Evolutionary conservation across 805 yeast species (phyloP), one percentile per base, ranked within the genome.

Genomic region (Ogataea pilisensis): DNA sequence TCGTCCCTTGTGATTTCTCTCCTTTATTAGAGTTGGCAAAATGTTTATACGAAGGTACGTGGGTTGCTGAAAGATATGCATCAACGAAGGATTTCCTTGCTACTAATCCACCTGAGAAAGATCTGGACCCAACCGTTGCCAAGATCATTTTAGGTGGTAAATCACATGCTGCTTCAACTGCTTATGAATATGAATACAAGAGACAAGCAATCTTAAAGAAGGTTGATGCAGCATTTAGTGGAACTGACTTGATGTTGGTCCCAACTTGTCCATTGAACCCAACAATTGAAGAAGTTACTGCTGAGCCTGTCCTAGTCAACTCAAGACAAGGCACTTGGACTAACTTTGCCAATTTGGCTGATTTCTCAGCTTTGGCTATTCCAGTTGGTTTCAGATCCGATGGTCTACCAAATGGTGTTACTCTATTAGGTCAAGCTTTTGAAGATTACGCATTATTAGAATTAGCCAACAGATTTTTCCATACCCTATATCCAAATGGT

Each of bases 241-340:
- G 68, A 20, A 71, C 83, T 38, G 97, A 91, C 55, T 89, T 82
- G 11, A 61, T 90, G 43, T 71, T 90, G 31, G 91, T 91, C 26
- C 99, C 99, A 41, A 91, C 98, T 5, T 87, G 95, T 51, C 98
- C 98, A 5, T 70, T 91, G 53, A 89, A 85, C 56, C 98, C 98
- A 37, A 78, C 89, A 5, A 76, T 90, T 37, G 79, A 70, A 34
- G 80, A 84, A 44, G 78, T 91, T 20, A 77, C 69, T 45, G 65
- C 70, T 7, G 96, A 90, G 59, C 98, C 98, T 4, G 70, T 93
- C 24, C 62, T 70, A 34, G 78, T 89, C 54, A 91, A 91, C 70
- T 86, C 97, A 5, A 72, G 73, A 57, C 99, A 93, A 68, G 99
- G 99, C 25, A 89, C 96, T n/a, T 91, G 95, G 82, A 91, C 98